phyloP scores from a whole-genome alignment of 2,329 filamentous ascomycete genomes.

The Akanthomyces lecanii region DNA sequence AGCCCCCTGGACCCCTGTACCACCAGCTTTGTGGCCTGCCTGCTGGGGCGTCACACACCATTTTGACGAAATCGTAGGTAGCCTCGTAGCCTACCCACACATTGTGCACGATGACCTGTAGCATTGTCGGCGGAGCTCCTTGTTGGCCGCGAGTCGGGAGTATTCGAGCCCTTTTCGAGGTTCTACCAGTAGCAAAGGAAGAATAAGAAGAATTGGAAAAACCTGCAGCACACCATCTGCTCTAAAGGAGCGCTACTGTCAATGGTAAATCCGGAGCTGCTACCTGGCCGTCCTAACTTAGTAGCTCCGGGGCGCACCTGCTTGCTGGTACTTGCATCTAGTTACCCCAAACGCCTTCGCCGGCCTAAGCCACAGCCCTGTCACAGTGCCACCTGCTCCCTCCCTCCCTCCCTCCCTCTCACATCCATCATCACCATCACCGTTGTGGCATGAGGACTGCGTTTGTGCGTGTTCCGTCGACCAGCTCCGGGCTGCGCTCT shows the following conservation, averaged over 20 bases:
- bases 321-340: not conserved
- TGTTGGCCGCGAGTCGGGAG: not conserved
- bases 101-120: conserved; percentile 13
- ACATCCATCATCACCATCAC: not conserved
- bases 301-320: too few species aligned
- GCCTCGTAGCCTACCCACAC: conserved; percentile 4
- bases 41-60: conserved; percentile 5
- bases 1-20: not conserved
- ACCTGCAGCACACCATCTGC: not conserved
- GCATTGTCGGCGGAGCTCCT: conserved; percentile 8
- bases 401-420: not conserved
- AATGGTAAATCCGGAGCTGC: not conserved
- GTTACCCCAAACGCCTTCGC: too few species aligned
- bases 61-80: not conserved
- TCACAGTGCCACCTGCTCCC: not conserved
- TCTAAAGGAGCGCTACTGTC: not conserved
- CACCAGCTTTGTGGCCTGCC: not conserved
- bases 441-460: not conserved
- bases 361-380: not conserved
- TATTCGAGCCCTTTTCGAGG: not conserved
- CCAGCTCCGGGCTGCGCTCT: not conserved
- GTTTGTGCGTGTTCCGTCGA: not conserved
- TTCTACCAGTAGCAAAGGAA: not conserved
- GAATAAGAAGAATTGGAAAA: not conserved
- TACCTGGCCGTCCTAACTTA: too few species aligned